Percentiles rank a stretch among this genome's conserved stretches.
Conservation (phyloP, 2,329 filamentous ascomycete genomes). For the Hymenoscyphus infarciens region DNA sequence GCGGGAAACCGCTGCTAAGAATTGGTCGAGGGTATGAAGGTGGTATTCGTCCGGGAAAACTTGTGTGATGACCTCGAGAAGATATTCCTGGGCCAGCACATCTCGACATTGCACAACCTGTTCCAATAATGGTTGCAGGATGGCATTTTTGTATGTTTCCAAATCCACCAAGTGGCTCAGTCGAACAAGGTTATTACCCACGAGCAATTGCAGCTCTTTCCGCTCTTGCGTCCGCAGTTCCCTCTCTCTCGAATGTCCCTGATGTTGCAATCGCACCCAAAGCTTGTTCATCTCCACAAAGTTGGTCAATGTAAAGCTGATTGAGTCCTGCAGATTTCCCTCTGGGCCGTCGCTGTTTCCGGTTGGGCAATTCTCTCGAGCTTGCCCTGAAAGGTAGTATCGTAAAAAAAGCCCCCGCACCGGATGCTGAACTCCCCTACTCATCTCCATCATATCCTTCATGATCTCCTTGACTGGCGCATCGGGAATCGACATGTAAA, state of each 20-base stretch:
- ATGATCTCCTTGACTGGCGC: conserved; percentile 99
- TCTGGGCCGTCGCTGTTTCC: conserved; percentile 86
- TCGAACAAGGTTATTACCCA: conserved; percentile 93
- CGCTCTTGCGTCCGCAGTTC: conserved; percentile 92
- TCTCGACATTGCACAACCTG: conserved; percentile 98
- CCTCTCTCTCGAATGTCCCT: conserved; percentile 91
- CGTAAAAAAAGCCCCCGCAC: conserved; percentile 91
- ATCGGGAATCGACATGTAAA: conserved; percentile 98
- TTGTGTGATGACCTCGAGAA: conserved; percentile 96
- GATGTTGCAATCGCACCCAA: conserved; percentile 95
- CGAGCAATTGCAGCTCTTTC: conserved; percentile 90
- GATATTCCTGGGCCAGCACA: conserved; percentile 93
- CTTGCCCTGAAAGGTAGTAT: conserved; percentile 95
- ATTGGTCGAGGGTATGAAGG: conserved; percentile 91
- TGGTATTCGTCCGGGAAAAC: conserved; percentile 99
- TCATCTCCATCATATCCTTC: conserved; percentile 99
- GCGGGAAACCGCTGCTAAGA: conserved; percentile 86
- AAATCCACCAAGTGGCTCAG: conserved; percentile 94
- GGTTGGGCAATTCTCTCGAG: conserved; percentile 79
- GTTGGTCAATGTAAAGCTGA: conserved; percentile 96
- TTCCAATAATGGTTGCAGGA: conserved; percentile 83
- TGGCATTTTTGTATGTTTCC: conserved; percentile 87
- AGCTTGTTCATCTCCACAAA: conserved; percentile 99
- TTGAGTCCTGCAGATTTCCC: conserved; percentile 93
- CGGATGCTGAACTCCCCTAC: conserved; percentile 92